Conservation (phyloP, 306 rosid genomes). For the Fragaria nilgerrensis region DNA sequence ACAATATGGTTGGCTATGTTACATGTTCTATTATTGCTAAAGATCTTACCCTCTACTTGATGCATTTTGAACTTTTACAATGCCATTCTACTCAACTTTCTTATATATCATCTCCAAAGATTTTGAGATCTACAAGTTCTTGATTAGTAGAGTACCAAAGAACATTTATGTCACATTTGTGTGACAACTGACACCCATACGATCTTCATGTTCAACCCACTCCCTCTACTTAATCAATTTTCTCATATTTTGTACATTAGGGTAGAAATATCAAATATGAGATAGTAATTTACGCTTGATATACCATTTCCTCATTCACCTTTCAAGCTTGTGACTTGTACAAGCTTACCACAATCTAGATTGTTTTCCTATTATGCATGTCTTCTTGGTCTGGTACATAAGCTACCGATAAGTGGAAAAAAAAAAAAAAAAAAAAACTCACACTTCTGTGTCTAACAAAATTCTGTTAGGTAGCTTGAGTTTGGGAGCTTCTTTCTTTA, state of each 20-base stretch:
- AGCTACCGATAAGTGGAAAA: no score
- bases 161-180: slow-evolving; percentile 22
- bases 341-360: not conserved
- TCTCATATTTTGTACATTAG: not conserved
- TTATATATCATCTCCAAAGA: not conserved
- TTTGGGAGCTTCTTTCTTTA: not conserved
- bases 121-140: slow-evolving; percentile 3
- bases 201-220: slow-evolving; percentile 30
- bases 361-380: not conserved
- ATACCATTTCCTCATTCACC: slow-evolving; percentile 8
- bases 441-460: not conserved
- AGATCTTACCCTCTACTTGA: not conserved
- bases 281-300: not conserved
- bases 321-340: slow-evolving; percentile 29
- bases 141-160: not conserved
- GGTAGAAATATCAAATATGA: not conserved
- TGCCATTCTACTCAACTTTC: not conserved
- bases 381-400: not conserved
- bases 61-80: not conserved
- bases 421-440: no score
- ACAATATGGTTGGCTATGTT: not conserved
- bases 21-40: no score
- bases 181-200: slow-evolving; percentile 25
- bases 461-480: not conserved
- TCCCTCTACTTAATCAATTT: slow-evolving; percentile 23